Evolutionary conservation across 2,329 filamentous ascomycete species (phyloP).

Genomic region (Fusarium sp.): DNA sequence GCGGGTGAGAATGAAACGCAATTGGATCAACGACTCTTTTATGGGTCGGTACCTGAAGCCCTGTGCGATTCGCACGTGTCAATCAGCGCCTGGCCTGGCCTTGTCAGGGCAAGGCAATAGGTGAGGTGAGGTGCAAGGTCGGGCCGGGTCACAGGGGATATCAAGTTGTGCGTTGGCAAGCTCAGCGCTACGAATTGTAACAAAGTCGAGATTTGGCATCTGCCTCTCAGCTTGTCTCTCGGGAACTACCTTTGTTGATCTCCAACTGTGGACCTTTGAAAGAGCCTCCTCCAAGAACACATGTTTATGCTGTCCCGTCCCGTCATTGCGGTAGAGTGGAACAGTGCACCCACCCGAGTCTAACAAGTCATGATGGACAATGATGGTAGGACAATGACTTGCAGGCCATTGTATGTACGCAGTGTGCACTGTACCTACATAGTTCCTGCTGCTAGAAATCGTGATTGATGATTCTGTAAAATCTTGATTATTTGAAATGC

Average conservation of each 20-base stretch:
- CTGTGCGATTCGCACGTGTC: constrained; percentile 43
- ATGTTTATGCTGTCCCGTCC: constrained; percentile 15
- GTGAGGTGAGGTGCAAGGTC: constrained; percentile 11
- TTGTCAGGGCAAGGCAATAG: not conserved
- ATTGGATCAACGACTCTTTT: constrained; percentile 23
- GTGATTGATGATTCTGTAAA: not conserved
- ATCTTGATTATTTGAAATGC: not conserved
- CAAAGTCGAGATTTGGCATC: not conserved
- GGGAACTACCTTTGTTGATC: constrained; percentile 7
- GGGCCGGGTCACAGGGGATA: constrained; percentile 31
- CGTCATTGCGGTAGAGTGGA: constrained; percentile 32
- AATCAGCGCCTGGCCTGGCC: constrained; percentile 24
- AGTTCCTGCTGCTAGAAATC: not conserved
- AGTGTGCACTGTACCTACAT: constrained; percentile 7
- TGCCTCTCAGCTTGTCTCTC: not conserved
- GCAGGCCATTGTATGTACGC: constrained; percentile 2
- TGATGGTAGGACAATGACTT: constrained; percentile 35
- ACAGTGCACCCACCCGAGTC: constrained; percentile 25
- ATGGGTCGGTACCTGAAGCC: constrained; percentile 40
- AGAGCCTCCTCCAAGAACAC: constrained; percentile 13
- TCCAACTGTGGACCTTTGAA: constrained; percentile 10
- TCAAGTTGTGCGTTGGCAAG: constrained; percentile 39
- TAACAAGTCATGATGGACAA: constrained; percentile 28
- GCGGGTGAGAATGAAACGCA: constrained; percentile 30
- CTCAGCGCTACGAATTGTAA: constrained; percentile 19